A percentile compares a stretch with the other conserved stretches of the same genome.
Conservation (phyloP, 306 rosid species). For the Mimosa bimucronata region DNA sequence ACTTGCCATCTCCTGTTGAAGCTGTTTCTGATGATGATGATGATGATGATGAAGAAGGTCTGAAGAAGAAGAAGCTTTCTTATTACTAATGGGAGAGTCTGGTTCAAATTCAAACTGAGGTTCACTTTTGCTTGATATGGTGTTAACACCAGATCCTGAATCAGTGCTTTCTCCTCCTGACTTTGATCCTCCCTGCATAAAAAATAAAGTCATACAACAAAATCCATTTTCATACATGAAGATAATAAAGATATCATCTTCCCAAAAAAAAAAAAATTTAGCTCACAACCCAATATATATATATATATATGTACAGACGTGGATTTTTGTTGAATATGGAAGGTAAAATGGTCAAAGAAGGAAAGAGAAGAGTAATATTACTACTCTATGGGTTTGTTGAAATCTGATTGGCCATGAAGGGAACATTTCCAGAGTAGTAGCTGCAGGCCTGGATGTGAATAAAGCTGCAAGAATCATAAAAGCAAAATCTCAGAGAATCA, state of each 20-base stretch:
- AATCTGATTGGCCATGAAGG: constrained; percentile 98
- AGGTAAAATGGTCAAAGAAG: constrained; percentile 54
- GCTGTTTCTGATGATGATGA: constrained; percentile 38
- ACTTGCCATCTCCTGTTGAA: constrained; percentile 57
- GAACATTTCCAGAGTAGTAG: constrained; percentile 98
- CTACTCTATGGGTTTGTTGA: constrained; percentile 65
- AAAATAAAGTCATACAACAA: background rate
- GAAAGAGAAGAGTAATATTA: constrained; percentile 37
- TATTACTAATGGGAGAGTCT: constrained; percentile 74
- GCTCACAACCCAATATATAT: background rate
- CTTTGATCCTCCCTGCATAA: constrained; percentile 71
- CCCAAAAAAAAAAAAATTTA: constrained; percentile 4
- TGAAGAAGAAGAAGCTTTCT: constrained; percentile 67
- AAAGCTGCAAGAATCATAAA: constrained; percentile 78
- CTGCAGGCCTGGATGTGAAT: constrained; percentile 80
- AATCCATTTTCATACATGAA: background rate
- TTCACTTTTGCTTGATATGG: constrained; percentile 64
- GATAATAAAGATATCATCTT: background rate
- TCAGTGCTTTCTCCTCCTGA: constrained; percentile 90
- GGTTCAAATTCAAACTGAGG: constrained; percentile 72
- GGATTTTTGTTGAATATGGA: constrained; percentile 25
- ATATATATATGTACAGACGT: background rate
- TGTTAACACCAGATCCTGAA: constrained; percentile 82
- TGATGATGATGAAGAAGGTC: constrained; percentile 45
- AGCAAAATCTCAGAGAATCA: constrained; percentile 60